Evolutionary conservation across 768 basidiomycete genomes (phyloP).

Genomic region (Boletus rufocinnamomeus): DNA sequence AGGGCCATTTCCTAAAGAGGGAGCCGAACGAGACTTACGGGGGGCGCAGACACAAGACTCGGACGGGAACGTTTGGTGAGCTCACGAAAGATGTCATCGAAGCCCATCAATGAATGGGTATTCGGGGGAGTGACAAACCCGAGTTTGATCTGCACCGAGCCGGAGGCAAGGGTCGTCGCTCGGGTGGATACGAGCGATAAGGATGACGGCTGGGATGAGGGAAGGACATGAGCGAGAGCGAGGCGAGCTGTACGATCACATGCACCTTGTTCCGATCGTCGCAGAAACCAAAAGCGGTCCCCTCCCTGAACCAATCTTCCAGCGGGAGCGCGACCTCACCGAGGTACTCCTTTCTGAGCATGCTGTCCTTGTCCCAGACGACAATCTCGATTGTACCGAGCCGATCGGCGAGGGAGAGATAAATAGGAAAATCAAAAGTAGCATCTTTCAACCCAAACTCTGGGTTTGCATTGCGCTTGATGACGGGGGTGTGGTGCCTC

Average conservation of each 20-base stretch:
- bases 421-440: conserved; percentile 89
- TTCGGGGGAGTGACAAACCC: conserved; percentile 55
- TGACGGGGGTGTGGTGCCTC: conserved; percentile 71
- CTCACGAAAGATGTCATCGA: conserved; percentile 62
- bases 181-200: conserved; percentile 50
- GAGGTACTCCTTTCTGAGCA: conserved; percentile 85
- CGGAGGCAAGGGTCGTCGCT: conserved; percentile 47
- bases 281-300: conserved; percentile 51
- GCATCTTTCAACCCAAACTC: conserved; percentile 65
- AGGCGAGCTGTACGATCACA: conserved; percentile 25
- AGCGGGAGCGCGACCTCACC: conserved; percentile 81
- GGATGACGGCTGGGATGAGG: conserved; percentile 44
- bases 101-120: conserved; percentile 46
- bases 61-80: conserved; percentile 64
- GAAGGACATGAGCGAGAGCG: conserved; percentile 1
- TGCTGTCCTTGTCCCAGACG: conserved; percentile 91
- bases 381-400: conserved; percentile 81
- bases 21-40: conserved; percentile 50
- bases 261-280: conserved; percentile 67
- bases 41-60: conserved; percentile 73
- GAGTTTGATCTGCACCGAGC: conserved; percentile 60
- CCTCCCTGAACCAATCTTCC: conserved; percentile 74
- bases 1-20: background rate
- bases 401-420: conserved; percentile 69
- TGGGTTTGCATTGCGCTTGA: conserved; percentile 73